Base-by-base conservation (phyloP, 2,329 filamentous ascomycete genomes). In the Trichophaea hybrida region DNA sequence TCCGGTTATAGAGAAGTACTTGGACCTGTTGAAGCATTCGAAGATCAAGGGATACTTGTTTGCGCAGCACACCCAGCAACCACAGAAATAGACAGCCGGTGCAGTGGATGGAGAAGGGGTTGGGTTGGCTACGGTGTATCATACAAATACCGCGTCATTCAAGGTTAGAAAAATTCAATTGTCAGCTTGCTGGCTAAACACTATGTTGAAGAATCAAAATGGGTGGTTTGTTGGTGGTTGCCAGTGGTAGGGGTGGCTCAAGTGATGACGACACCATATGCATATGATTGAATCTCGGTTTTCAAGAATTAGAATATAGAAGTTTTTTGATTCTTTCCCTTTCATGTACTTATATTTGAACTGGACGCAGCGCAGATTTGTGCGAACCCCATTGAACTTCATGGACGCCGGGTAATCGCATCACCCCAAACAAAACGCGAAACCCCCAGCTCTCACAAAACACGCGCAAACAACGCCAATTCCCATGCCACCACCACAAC, bases 1-100 rank as follows among this genome's bases (percentile, higher is more conserved):
- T 5, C 24, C 32, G 34, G 13, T 6, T 17, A 59, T 71, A 90
- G 86, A 89, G 72, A 81, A 84, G 71, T 93, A 91, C 71, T 78
- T 93, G 64, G 79, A 88, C 73, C 76, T 91, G 67, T 75, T 93
- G 68, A 85, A 85, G 74, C 79, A 85, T 65, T 78, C 85, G 69
- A 85, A 86, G 74, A 78, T 91, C 71, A 84, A 82, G 75, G 87
- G 87, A 61, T 88, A 86, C 72, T 76, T 88, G 65, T 89, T 88
- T 68, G 75, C 88, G 59, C 51, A 54, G 34, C 10, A 8, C 12
- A 54, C 33, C 34, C 31, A 7, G 15, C 15, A 12, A 12, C 48
- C 48, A 13, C n/a, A 51, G n/a, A 51, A 51, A 12, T 17, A 51
- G 48, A 32, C 12, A 15, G 48, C 15, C 12, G 31, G 31, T n/a